A percentile compares a stretch with the other conserved stretches of the same genome.
phyloP scores from a whole-genome alignment of 257 asterid species.

The Rhazya stricta region DNA sequence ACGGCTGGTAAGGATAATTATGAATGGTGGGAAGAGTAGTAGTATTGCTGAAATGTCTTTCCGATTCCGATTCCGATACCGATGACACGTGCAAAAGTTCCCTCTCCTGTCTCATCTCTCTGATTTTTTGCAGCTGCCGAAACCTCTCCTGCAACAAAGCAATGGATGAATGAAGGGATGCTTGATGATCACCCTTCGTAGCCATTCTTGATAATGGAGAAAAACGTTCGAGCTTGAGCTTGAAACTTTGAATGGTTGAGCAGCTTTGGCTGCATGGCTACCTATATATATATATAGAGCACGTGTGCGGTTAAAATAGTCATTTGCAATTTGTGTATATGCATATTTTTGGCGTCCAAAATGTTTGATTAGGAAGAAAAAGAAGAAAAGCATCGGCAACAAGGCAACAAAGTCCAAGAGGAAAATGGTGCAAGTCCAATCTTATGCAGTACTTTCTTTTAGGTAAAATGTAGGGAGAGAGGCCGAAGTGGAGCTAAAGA shows the following conservation, averaged over 20 bases:
- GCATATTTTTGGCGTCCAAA: not conserved
- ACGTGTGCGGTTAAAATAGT: constrained; percentile 9
- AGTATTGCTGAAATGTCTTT: not conserved
- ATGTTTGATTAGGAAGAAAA: constrained; percentile 9
- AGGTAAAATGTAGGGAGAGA: constrained; percentile 21
- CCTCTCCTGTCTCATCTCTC: constrained; percentile 36
- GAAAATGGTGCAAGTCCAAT: constrained; percentile 45
- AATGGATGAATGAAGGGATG: constrained; percentile 26
- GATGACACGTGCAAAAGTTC: constrained; percentile 21
- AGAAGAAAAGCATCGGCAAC: constrained; percentile 44
- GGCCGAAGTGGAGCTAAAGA: constrained; percentile 44
- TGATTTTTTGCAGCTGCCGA: constrained; percentile 25
- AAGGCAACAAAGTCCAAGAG: constrained; percentile 47
- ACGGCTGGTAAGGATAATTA: constrained; percentile 3
- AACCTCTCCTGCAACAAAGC: constrained; percentile 37
- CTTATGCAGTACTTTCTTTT: constrained; percentile 36
- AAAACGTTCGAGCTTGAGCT: not conserved
- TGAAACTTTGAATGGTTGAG: constrained; percentile 2
- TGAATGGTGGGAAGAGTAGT: not conserved
- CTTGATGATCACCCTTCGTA: constrained; percentile 14
- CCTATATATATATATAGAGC: not conserved
- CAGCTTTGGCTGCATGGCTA: constrained; percentile 8
- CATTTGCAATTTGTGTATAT: not conserved
- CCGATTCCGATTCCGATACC: constrained; percentile 1
- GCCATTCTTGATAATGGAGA: constrained; percentile 16